phyloP scores from a whole-genome alignment of 768 basidiomycete species.

The Pulveroboletus ravenelii region DNA sequence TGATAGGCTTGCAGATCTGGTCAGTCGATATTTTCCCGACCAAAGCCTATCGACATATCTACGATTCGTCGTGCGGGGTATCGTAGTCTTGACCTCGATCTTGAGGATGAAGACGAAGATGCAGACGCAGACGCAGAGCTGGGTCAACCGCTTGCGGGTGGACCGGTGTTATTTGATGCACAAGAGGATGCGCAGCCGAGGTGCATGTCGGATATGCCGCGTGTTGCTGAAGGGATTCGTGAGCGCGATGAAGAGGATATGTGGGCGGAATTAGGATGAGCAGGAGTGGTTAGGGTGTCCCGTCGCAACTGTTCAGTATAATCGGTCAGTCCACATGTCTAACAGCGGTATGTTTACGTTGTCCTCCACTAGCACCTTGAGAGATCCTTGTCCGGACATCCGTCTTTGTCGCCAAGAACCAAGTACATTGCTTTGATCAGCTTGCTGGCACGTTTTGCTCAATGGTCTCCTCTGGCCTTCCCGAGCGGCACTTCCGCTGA shows the following conservation, averaged over 20 bases:
- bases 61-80: slow-evolving; percentile 62
- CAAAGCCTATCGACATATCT: slow-evolving; percentile 81
- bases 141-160: slow-evolving; percentile 52
- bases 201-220: slow-evolving; percentile 54
- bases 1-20: slow-evolving; percentile 55
- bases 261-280: slow-evolving; percentile 63
- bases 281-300: neutral
- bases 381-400: neutral
- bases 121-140: slow-evolving; percentile 44
- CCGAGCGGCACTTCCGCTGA: neutral
- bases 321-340: neutral
- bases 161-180: slow-evolving; percentile 63
- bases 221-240: slow-evolving; percentile 46
- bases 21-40: slow-evolving; percentile 82
- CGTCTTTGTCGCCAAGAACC: neutral
- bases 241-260: slow-evolving; percentile 64
- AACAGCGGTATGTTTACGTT: neutral
- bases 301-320: neutral
- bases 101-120: slow-evolving; percentile 58
- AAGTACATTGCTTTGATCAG: neutral
- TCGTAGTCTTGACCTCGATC: slow-evolving; percentile 61
- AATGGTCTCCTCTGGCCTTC: neutral
- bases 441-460: neutral
- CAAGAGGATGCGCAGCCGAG: slow-evolving; percentile 30
- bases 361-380: neutral